phyloP scores from a whole-genome alignment of 2,329 filamentous ascomycete species.

The Calonectria naviculata region DNA sequence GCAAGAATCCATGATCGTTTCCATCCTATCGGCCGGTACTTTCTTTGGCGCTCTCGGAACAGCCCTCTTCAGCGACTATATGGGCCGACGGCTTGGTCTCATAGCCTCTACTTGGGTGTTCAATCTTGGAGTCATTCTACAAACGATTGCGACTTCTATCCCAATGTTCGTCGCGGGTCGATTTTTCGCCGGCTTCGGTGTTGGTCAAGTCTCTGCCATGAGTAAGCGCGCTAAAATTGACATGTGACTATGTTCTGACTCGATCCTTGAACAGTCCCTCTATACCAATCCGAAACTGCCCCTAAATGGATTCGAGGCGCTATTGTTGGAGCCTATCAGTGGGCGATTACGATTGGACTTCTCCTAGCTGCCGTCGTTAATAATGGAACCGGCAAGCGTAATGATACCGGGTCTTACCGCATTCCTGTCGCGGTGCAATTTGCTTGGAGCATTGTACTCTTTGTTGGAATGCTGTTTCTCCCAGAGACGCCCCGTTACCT shows the following conservation, averaged over 20 bases:
- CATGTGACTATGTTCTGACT: too few species aligned
- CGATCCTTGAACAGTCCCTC: slow-evolving; percentile 60
- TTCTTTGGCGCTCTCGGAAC: slow-evolving; percentile 62
- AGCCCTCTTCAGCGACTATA: slow-evolving; percentile 70
- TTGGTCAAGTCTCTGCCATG: slow-evolving; percentile 78
- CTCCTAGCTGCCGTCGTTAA: slow-evolving; percentile 75
- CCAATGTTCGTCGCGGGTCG: slow-evolving; percentile 77
- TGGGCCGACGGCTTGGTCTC: slow-evolving; percentile 74
- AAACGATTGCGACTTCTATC: slow-evolving; percentile 70
- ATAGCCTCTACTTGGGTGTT: slow-evolving; percentile 73
- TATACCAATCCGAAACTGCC: slow-evolving; percentile 78
- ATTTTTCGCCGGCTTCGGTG: slow-evolving; percentile 79
- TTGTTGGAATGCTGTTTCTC: slow-evolving; percentile 72
- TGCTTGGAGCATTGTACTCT: slow-evolving; percentile 75
- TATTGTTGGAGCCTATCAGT: slow-evolving; percentile 77
- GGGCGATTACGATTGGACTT: slow-evolving; percentile 76
- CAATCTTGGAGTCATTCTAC: slow-evolving; percentile 73
- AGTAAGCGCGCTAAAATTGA: slow-evolving; percentile 51
- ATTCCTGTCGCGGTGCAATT: slow-evolving; percentile 75
- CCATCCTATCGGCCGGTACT: background rate
- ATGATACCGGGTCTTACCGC: slow-evolving; percentile 69
- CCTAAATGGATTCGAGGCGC: slow-evolving; percentile 80
- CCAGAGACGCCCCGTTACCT: slow-evolving; percentile 80
- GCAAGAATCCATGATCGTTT: background rate
- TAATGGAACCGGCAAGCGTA: slow-evolving; percentile 66